phyloP scores from a whole-genome alignment of 1,284 basidiomycete species.

The Schizopora paradoxa region DNA sequence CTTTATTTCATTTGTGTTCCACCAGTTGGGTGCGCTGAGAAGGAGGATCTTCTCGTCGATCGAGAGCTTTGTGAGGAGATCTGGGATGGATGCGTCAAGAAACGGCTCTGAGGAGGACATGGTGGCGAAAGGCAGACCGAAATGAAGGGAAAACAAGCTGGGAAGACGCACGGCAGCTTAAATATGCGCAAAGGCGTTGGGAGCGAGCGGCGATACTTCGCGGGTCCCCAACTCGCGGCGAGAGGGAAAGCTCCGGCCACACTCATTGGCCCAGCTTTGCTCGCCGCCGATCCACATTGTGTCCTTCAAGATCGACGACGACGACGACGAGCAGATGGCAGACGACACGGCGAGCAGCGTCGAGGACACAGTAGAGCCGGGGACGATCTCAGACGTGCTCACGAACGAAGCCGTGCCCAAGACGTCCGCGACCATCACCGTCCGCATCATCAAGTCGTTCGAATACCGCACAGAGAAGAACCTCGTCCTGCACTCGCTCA shows the following conservation, averaged over 20 bases:
- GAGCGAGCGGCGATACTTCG: too few relatives aligned
- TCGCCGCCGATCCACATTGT: background rate
- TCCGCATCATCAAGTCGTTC: conserved; percentile 94
- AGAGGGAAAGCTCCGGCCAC: too few relatives aligned
- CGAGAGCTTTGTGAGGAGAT: conserved; percentile 48
- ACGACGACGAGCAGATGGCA: too few relatives aligned
- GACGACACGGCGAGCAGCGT: too few relatives aligned
- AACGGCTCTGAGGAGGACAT: conserved; percentile 34
- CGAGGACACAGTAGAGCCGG: conserved; percentile 26
- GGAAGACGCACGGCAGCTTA: background rate
- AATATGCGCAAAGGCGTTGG: background rate
- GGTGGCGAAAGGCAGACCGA: conserved; percentile 4
- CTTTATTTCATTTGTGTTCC: conserved; percentile 58
- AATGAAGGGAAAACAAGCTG: background rate
- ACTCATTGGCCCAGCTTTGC: too few relatives aligned
- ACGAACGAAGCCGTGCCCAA: conserved; percentile 65
- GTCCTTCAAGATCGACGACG: too few relatives aligned
- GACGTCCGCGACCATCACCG: conserved; percentile 77
- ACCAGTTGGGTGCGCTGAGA: conserved; percentile 63
- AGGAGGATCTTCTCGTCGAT: conserved; percentile 61
- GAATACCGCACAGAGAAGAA: conserved; percentile 87
- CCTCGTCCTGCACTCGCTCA: conserved; percentile 77
- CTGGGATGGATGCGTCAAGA: conserved; percentile 45
- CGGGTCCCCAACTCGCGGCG: background rate
- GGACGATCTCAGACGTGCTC: conserved; percentile 46